Evolutionary conservation across 169 alveolate species (phyloP), one percentile per base, ranked within the genome.

Genomic region (Plasmodium vinckei): DNA sequence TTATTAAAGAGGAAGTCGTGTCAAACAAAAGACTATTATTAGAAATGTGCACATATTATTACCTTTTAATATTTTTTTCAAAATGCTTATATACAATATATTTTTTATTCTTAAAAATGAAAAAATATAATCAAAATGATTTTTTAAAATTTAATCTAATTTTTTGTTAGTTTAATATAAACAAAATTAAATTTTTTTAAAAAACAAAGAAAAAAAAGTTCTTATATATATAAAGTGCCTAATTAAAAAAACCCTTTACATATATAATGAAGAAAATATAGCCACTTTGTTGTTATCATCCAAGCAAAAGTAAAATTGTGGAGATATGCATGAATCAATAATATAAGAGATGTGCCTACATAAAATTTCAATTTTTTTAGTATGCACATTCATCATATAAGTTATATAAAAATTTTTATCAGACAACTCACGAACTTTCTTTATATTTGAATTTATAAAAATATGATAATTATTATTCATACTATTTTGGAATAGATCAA

Each of bases 341-440:
- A 77, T 77, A 56, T 77, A 77, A 23, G 77, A 49, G n/a, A 77
- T 73, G 21, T 77, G 88, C 19, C 53, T 67, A 77, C 63, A 56
- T 56, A 77, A 68, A 56, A 63, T 77, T 23, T 56, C 27, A 77
- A 77, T 77, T 77, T 77, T 49, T 77, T 77, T 77, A 47, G 44
- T 49, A 44, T 27, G 49, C 68, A 64, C 27, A 63, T 77, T 65
- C 23, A 64, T 17, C 54, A 77, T 56, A 23, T 77, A 77, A 19
- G 88, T 77, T 63, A 75, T 77, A 57, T 77, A 77, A 77, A 77
- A 77, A 39, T 77, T 49, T 77, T 64, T 77, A 64, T 77, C 88
- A 57, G 88, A 77, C 77, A 77, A 49, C 27, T 77, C 88, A 54
- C 68, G 15, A 77, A 77, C 51, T 77, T 64, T 77, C 27, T 54